These are phyloP conservation scores for Trichophyton rubrum DNA, from an alignment of 2,329 filamentous ascomycete species.

Conservation along the genomic window DNA sequence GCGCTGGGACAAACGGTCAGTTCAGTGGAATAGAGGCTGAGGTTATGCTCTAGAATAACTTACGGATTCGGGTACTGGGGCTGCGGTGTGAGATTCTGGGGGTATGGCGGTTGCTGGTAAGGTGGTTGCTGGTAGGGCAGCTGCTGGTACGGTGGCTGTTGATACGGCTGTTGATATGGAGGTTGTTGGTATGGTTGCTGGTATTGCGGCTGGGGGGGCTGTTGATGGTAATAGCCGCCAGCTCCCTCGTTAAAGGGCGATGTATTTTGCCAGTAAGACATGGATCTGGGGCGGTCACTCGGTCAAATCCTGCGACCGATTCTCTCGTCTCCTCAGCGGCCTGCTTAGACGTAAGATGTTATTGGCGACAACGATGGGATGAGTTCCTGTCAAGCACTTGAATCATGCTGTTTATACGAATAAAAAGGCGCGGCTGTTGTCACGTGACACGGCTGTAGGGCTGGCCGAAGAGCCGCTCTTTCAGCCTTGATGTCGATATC, in stretches of 20 bases:
- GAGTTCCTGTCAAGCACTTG: neutral
- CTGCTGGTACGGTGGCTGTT: neutral
- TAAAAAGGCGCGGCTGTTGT: neutral
- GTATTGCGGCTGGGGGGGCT: neutral
- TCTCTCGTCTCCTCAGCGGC: neutral
- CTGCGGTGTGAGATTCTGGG: neutral
- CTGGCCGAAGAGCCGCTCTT: slow-evolving; percentile 1
- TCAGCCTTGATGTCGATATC: neutral
- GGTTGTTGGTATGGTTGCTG: neutral
- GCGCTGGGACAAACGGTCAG: neutral
- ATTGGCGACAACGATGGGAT: neutral
- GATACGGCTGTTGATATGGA: neutral
- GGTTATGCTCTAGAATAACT: neutral
- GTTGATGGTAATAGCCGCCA: neutral
- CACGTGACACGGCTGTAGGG: neutral
- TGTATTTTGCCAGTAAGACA: slow-evolving; percentile 1
- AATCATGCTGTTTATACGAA: neutral
- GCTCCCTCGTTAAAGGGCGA: neutral
- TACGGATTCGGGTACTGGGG: slow-evolving; percentile 6
- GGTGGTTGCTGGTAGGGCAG: neutral
- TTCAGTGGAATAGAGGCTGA: neutral
- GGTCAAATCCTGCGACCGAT: neutral
- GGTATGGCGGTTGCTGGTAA: neutral
- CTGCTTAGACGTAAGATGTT: neutral
- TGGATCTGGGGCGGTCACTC: neutral